Evolutionary conservation across 2,329 filamentous ascomycete species (phyloP), one percentile per base, ranked within the genome.

Genomic region (Apiospora kogelbergensis): DNA sequence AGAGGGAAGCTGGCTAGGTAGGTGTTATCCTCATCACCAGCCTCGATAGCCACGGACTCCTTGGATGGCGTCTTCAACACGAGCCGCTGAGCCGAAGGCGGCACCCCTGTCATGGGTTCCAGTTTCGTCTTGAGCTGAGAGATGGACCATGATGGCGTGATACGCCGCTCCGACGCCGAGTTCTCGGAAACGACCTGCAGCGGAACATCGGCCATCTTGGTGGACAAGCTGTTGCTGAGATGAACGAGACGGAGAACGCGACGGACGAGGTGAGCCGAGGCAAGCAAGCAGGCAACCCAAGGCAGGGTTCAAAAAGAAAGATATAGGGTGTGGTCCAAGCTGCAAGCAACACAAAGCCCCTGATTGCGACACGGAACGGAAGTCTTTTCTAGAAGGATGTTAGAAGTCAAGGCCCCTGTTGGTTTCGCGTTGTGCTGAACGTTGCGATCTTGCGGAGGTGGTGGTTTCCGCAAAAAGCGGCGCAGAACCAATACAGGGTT

Each of bases 91-190:
- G 87, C 90, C 40, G 87, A 87, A 13, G 95, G 93, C 20, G 96
- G 95, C 45, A 98, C 90, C 71, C 96, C 96, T 1, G 95, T 98
- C 81, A 98, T 91, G 71, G 94, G 92, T 81, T 98, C 95, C 66
- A 99, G 90, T 80, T 96, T 97, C 67, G 86, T 82, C 83, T 95
- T 97, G 75, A 98, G 87, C 76, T 93, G 90, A 68, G 87, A 85
- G 77, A 99, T 91, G 71, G 91, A 91, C 96, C 96, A 99, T 74
- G 95, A 91, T 17, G 95, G 95, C 33, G 93, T 95, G 79, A 98
- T 90, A 74, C 96, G 93, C 71, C 95, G 92, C 83, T 99, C 96
- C 66, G 94, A 95, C 65, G 91, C 89, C 64, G 92, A 86, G 80
- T 91, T 93, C 70, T 93, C 90, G 66, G 93, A 95, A 71, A 87